These are phyloP conservation scores for Hymenoscyphus albidus DNA, from an alignment of 2,329 filamentous ascomycete genomes.

Conservation along the genomic window DNA sequence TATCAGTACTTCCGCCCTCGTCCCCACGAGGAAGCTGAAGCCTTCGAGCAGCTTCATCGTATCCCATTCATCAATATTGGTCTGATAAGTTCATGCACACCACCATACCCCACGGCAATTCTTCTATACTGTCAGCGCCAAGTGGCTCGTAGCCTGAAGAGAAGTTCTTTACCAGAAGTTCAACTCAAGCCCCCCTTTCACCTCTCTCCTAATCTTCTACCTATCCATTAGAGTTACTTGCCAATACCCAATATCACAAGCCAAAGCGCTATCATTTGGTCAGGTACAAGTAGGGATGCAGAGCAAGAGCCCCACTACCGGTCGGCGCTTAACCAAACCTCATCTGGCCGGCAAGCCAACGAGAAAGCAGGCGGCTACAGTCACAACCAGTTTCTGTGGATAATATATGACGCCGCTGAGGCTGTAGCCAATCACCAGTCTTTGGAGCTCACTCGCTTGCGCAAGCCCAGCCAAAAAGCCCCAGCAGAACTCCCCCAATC, in stretches of 20 bases:
- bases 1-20: too few relatives aligned
- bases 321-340: slow-evolving; percentile 1
- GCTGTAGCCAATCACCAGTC: neutral
- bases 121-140: neutral
- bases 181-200: neutral
- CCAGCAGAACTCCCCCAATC: neutral
- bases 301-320: neutral
- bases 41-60: neutral
- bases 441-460: slow-evolving; percentile 1
- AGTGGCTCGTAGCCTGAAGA: neutral
- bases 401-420: neutral
- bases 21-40: neutral
- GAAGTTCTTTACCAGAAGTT: neutral
- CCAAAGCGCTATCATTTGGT: neutral
- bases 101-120: neutral
- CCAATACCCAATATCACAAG: neutral
- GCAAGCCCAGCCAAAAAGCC: neutral
- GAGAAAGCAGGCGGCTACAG: neutral
- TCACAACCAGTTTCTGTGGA: neutral
- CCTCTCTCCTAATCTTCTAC: neutral
- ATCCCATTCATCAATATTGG: neutral
- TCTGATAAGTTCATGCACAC: slow-evolving; percentile 1
- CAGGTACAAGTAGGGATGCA: neutral
- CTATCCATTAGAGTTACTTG: neutral
- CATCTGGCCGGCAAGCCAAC: neutral